Evolutionary conservation across 208 protist genomes (phyloP), one percentile per base, ranked within the genome.

Genomic region (Trypanosoma cruzi): DNA sequence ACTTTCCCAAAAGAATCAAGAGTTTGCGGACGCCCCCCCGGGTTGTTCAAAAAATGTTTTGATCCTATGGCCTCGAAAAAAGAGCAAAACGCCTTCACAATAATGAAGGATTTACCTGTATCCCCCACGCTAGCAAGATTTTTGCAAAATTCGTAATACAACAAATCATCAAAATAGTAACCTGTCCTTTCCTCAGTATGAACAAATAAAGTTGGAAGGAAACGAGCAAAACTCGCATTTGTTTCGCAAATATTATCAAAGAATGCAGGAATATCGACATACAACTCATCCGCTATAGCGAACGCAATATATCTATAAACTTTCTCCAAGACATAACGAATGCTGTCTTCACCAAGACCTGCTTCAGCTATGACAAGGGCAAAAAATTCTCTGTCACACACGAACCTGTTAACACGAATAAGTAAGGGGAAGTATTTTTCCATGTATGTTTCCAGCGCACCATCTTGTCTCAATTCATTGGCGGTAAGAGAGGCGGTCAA

Each of bases 241-340:
- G 92, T 73, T 57, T 95, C 90, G 8, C 80, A 86, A 40, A 92
- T 73, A 68, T 95, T 84, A 42, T 71, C 66, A 65, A 95, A 95
- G 64, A 92, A 92, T 31, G 81, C 82, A 28, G 90, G 90, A n/a
- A 82, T 81, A 66, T 95, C 90, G 20, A 80, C 80, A 71, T 89
- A 93, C 29, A 84, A 59, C 61, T 95, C 90, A 40, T 79, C 75
- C 48, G 80, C 64, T 28, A 92, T 79, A 37, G 73, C 76, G 1
- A 64, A 77, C 5, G 71, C 79, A 46, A 92, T 75, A 32, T 61
- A 50, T 4, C 79, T 77, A 56, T 69, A 79, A 63, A 92, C 46
- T 31, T 81, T 80, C 4, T 75, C 68, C 36, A 81, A 77, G 13
- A 81, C 64, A 24, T 53, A 69, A 28, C 66, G 50, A 53, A 86